phyloP scores from a whole-genome alignment of 2,329 filamentous ascomycete species.

The Setomelanomma holmii region DNA sequence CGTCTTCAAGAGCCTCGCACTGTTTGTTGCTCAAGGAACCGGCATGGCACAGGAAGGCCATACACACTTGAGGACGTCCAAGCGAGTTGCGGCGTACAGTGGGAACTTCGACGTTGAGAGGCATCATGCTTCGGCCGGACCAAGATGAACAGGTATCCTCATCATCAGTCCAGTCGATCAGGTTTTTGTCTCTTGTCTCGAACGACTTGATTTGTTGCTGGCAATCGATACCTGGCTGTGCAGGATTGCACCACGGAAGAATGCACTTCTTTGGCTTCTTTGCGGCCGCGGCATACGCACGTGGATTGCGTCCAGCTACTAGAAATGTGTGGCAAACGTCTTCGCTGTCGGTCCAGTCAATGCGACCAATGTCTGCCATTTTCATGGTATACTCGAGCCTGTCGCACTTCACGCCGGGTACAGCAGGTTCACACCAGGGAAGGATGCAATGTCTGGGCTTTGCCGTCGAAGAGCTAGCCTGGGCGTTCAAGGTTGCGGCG shows the following conservation, averaged over 20 bases:
- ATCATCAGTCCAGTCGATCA: not conserved
- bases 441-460: slow-evolving; percentile 1
- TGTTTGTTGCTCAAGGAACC: not conserved
- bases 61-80: not conserved
- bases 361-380: not conserved
- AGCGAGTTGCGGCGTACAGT: not conserved
- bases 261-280: not conserved
- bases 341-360: slow-evolving; percentile 1
- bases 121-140: not conserved
- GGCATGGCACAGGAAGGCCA: not conserved
- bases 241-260: not conserved
- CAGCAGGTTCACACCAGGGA: not conserved
- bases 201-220: not conserved
- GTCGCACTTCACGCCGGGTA: not conserved
- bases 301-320: too few relatives aligned
- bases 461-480: not conserved
- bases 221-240: not conserved
- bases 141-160: not conserved
- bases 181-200: not conserved
- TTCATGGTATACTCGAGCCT: not conserved
- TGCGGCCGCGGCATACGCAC: not conserved
- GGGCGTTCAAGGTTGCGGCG: not conserved
- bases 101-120: not conserved
- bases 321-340: not conserved
- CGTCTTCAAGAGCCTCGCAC: not conserved